phyloP scores from a whole-genome alignment of 148 eudicot genomes.

The Tetragonia tetragonoides region DNA sequence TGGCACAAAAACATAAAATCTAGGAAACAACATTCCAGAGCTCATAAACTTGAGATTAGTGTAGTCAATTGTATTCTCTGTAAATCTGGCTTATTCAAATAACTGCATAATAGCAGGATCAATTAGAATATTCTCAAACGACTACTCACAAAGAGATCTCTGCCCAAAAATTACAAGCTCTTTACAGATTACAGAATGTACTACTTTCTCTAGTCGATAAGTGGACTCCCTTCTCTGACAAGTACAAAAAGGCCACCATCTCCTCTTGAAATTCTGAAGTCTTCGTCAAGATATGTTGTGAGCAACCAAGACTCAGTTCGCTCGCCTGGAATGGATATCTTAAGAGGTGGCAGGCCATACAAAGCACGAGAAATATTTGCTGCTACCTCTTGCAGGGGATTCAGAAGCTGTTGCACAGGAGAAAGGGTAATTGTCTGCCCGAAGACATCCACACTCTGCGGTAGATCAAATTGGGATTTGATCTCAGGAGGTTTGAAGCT shows the following conservation, averaged over 20 bases:
- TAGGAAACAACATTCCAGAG: no score
- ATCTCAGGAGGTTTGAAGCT: slow-evolving; percentile 80
- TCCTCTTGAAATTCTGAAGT: slow-evolving; percentile 87
- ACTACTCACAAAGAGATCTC: background rate
- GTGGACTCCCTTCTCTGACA: slow-evolving; percentile 84
- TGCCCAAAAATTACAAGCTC: background rate
- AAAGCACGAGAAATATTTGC: slow-evolving; percentile 48
- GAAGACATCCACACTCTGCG: slow-evolving; percentile 64
- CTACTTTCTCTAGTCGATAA: slow-evolving; percentile 47
- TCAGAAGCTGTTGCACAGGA: slow-evolving; percentile 72
- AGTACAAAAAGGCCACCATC: slow-evolving; percentile 98
- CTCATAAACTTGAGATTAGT: background rate
- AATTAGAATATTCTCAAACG: background rate
- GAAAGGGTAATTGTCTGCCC: slow-evolving; percentile 73
- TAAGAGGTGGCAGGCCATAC: slow-evolving; percentile 74
- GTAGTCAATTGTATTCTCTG: background rate
- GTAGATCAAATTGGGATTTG: slow-evolving; percentile 72
- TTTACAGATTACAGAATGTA: slow-evolving; percentile 23
- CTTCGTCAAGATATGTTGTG: slow-evolving; percentile 78
- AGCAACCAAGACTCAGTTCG: slow-evolving; percentile 78
- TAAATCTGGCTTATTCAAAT: slow-evolving; percentile 3
- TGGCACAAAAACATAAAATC: no score
- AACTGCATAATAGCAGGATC: background rate
- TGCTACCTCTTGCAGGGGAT: slow-evolving; percentile 72
- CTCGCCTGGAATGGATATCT: slow-evolving; percentile 77